These are phyloP conservation scores for Rhodosorus marinus DNA, from an alignment of 23 red algal genomes.

Conservation along the genomic window DNA sequence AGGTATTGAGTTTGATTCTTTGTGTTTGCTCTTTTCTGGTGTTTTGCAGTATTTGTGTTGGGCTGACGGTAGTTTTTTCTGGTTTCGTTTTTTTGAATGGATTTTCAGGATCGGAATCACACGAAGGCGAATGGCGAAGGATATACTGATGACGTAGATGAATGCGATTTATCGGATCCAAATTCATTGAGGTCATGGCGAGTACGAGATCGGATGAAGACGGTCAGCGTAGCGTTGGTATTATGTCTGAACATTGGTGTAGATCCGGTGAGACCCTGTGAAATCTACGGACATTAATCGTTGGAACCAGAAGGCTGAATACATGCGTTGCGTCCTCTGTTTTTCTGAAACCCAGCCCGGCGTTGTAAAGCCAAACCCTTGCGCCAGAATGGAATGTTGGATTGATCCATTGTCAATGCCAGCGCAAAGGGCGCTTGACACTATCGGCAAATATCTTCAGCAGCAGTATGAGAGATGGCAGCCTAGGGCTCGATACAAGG, in stretches of 20 bases:
- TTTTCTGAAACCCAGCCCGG: conserved; percentile 30
- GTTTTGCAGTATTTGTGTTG: no score
- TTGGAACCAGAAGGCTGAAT: background rate
- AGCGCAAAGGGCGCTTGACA: conserved; percentile 30
- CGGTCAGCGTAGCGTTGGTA: conserved; percentile 47
- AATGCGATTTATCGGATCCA: no score
- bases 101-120: no score
- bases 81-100: no score
- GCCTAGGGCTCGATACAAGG: background rate
- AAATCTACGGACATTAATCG: no score
- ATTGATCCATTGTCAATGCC: conserved; percentile 50
- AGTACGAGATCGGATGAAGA: conserved; percentile 65
- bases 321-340: background rate
- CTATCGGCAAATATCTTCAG: conserved; percentile 36
- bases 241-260: conserved; percentile 95
- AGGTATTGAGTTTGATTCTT: no score
- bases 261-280: no score
- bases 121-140: no score
- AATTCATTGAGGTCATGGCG: conserved; percentile 60
- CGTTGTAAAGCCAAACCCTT: conserved; percentile 48
- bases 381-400: conserved; percentile 83
- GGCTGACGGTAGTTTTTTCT: no score
- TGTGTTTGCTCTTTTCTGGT: no score
- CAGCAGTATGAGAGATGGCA: conserved; percentile 56
- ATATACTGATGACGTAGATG: no score